A percentile compares a stretch with the other conserved stretches of the same genome.
phyloP scores from a whole-genome alignment of 352 stramenopile species.

The Phytophthora cajani region DNA sequence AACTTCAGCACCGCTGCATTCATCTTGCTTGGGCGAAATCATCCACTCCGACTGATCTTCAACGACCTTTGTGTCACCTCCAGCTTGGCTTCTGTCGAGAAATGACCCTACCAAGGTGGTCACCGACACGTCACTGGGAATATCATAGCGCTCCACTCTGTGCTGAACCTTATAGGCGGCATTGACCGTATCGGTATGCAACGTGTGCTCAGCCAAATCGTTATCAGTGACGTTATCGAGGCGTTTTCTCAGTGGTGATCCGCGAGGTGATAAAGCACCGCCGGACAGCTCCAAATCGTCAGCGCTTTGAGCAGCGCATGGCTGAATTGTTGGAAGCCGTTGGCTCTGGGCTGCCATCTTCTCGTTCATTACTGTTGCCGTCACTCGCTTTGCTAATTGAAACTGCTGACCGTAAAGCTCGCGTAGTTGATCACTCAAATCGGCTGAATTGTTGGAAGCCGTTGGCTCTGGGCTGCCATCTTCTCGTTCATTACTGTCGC shows the following conservation, averaged over 20 bases:
- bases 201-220: not conserved
- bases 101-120: conserved; percentile 53
- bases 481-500: conserved; percentile 64
- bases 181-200: conserved; percentile 20
- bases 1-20: conserved; percentile 13
- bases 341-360: conserved; percentile 30
- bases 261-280: not conserved
- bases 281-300: not conserved
- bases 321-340: conserved; percentile 24
- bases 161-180: conserved; percentile 37
- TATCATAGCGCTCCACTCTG: conserved; percentile 51
- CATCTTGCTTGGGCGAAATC: conserved; percentile 14
- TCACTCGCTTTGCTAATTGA: conserved; percentile 39
- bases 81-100: conserved; percentile 22
- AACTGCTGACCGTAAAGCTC: conserved; percentile 47
- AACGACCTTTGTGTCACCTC: not conserved
- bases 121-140: conserved; percentile 24
- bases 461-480: conserved; percentile 10
- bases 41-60: not conserved
- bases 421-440: conserved; percentile 27
- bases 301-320: conserved; percentile 3
- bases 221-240: not conserved
- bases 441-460: conserved; percentile 25
- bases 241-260: not conserved
- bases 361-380: conserved; percentile 59